phyloP scores from a whole-genome alignment of 768 basidiomycete species.

The Lactifluus hygrophoroides region DNA sequence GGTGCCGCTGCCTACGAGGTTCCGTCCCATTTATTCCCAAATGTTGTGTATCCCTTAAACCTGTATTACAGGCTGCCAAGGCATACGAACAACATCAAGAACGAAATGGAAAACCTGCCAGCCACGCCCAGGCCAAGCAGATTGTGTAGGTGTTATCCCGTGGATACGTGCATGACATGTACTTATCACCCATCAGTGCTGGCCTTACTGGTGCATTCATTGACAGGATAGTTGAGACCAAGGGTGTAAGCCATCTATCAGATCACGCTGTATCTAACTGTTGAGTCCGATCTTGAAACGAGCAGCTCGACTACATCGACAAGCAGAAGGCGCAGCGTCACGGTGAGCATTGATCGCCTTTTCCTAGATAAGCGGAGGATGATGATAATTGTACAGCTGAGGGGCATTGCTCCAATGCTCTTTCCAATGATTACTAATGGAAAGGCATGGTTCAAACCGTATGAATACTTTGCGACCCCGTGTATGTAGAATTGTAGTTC shows the following conservation, averaged over 20 bases:
- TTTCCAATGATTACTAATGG: neutral
- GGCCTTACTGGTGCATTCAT: constrained; percentile 48
- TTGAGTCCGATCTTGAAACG: neutral
- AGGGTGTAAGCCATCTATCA: constrained; percentile 33
- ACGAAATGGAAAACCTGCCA: constrained; percentile 39
- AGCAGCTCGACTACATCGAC: constrained; percentile 39
- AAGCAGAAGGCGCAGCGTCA: constrained; percentile 34
- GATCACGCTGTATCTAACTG: neutral
- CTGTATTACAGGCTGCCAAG: constrained; percentile 50
- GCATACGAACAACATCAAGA: constrained; percentile 48
- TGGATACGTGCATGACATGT: neutral
- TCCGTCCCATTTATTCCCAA: neutral
- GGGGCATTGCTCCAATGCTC: neutral
- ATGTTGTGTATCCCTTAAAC: too few species aligned
- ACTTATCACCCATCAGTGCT: constrained; percentile 32
- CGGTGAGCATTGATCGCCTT: constrained; percentile 21
- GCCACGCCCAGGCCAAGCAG: constrained; percentile 52
- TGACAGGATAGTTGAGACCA: constrained; percentile 48
- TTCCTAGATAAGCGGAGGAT: neutral
- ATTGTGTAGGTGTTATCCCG: constrained; percentile 29
- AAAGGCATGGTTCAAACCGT: neutral
- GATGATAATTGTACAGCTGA: neutral
- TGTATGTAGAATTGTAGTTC: constrained; percentile 1
- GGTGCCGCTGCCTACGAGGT: constrained; percentile 61
- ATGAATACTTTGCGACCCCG: neutral